A percentile compares a stretch with the other conserved stretches of the same genome.
These are phyloP conservation scores for Fusarium metavorans DNA, from an alignment of 2,329 filamentous ascomycete species.

Conservation along the genomic window DNA sequence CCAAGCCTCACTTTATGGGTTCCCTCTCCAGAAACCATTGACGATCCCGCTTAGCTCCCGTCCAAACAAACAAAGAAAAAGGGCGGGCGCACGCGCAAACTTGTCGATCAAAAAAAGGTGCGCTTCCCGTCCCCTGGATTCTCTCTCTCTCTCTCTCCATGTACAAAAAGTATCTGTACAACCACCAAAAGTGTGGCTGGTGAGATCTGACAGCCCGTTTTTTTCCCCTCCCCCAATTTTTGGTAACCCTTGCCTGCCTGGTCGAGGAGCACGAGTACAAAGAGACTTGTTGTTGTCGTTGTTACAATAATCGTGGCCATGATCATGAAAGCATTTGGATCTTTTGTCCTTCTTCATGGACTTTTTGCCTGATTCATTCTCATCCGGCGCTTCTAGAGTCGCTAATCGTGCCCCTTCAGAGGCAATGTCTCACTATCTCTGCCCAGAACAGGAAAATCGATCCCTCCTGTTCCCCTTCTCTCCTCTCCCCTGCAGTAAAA, in stretches of 20 bases:
- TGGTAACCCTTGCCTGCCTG: neutral
- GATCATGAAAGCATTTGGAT: neutral
- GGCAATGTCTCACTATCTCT: conserved; percentile 23
- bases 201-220: conserved; percentile 27
- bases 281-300: neutral
- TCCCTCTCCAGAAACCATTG: neutral
- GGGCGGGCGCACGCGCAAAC: conserved; percentile 3
- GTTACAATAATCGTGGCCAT: neutral
- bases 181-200: conserved; percentile 33
- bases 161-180: neutral
- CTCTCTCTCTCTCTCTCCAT: neutral
- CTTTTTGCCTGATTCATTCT: neutral
- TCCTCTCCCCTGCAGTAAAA: conserved; percentile 12
- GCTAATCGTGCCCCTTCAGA: neutral
- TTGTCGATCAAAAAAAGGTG: neutral
- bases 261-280: neutral
- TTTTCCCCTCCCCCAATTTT: neutral
- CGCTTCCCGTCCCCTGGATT: conserved; percentile 21
- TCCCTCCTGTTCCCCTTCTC: conserved; percentile 6
- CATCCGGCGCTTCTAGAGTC: neutral
- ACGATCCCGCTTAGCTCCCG: conserved; percentile 6
- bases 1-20: neutral
- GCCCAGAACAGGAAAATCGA: conserved; percentile 1
- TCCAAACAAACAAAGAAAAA: neutral
- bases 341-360: neutral